Percentiles rank a stretch among this genome's conserved stretches.
Evolutionary conservation across 2,329 filamentous ascomycete genomes (phyloP).

Genomic region (Tothia fuscella): DNA sequence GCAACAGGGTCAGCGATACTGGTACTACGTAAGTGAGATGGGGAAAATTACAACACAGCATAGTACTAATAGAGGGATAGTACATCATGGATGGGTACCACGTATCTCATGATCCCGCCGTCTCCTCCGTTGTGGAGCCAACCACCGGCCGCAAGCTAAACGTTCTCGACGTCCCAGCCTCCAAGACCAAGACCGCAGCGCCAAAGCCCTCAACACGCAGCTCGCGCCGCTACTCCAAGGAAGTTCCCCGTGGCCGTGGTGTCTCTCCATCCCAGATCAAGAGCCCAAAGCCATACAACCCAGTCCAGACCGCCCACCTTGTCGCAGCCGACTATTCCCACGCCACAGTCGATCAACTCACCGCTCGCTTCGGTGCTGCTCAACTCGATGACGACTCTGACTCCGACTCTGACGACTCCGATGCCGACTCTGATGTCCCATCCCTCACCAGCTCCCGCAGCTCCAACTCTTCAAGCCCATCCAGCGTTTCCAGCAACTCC

Average conservation of each 20-base stretch:
- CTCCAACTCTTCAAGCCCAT: conserved; percentile 55
- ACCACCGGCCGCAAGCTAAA: conserved; percentile 96
- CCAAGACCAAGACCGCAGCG: conserved; percentile 23
- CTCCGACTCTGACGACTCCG: conserved; percentile 56
- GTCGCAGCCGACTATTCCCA: conserved; percentile 70
- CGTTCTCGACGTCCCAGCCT: conserved; percentile 75
- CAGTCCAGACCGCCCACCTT: conserved; percentile 77
- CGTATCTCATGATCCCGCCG: conserved; percentile 88
- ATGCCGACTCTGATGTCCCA: conserved; percentile 52
- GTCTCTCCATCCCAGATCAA: conserved; percentile 82
- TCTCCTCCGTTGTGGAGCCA: conserved; percentile 80
- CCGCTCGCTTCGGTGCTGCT: conserved; percentile 55
- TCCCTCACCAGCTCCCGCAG: conserved; percentile 70
- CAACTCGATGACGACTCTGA: conserved; percentile 45
- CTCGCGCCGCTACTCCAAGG: conserved; percentile 44
- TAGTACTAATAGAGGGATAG: no score
- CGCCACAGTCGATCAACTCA: conserved; percentile 66
- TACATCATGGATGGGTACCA: conserved; percentile 99
- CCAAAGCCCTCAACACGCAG: conserved; percentile 24
- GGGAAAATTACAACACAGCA: background rate
- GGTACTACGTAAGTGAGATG: conserved; percentile 83
- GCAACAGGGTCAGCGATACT: conserved; percentile 85
- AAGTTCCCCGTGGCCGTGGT: conserved; percentile 78
- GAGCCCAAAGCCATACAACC: conserved; percentile 79
- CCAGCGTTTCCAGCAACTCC: conserved; percentile 43